Base-by-base conservation (phyloP, 1,284 basidiomycete species). In the Trichosporon inkin region DNA sequence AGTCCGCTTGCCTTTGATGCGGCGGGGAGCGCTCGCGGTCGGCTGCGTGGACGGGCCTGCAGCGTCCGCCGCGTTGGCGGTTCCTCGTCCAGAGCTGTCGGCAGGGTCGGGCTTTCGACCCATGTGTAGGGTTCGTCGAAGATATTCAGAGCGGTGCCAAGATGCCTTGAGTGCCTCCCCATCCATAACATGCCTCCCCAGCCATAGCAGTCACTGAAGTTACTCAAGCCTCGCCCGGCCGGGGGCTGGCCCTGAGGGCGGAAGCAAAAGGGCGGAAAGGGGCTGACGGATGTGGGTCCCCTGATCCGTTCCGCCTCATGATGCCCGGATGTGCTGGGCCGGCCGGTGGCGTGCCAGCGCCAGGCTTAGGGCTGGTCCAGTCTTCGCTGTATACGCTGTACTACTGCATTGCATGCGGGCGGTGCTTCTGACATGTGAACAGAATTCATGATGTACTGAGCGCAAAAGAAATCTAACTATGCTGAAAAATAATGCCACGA, bases 1-100 rank as follows among this genome's bases (percentile, higher is more conserved):
- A 4, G 63, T 64, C 14, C 63, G 58, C 37, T 64, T 64, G 53
- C 60, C 60, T 28, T 64, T 64, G 13, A 62, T 41, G 10, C 60
- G 52, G 20, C 63, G 60, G 17, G 61, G 35, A 0, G 34, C 39
- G 36, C 24, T 56, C 6, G 53, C 7, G 14, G 44, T 11, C 7
- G 22, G 24, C 14, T 49, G 24, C n/a, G 44, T 7, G 6, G 44
- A 34, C 5, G 38, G 20, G 6, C 20, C 58, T 11, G 28, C 47
- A 14, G 47, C n/a, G 16, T 51, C 36, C 8, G 36, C 36, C 37
- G 38, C 38, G 14, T 47, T 57, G 35, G 49, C 36, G 11, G 56
- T 4, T 32, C 28, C 44, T 22, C 44, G 44, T 8, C 24, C 22
- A n/a, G 44, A 49, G 16, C 16, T 32, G 28, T 49, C 44, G 24